Base-by-base conservation (phyloP, 73 alveolate species). In the Paramecium octaurelia region DNA sequence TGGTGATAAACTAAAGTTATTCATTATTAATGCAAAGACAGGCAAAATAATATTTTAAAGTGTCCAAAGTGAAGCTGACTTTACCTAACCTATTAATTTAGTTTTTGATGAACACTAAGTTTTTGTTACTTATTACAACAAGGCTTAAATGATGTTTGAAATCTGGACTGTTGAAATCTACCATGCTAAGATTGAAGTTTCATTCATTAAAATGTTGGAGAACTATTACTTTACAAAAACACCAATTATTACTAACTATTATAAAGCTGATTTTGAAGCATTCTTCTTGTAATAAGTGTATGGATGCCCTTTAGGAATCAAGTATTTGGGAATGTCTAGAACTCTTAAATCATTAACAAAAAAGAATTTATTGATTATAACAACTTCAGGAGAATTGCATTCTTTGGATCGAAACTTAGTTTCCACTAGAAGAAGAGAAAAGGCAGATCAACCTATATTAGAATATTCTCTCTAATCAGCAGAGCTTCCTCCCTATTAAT, bases 101-200 rank as follows among this genome's bases (percentile, higher is more conserved):
- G 40, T 89, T 35, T 89, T 42, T 46, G 94, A 89, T 71, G 94
- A 89, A 71, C 86, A 89, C 16, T 64, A 83, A 44, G 84, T 89
- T 12, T 89, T 89, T 42, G 94, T 89, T 8, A 70, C 85, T 40
- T 89, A 89, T 73, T 89, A 89, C 44, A 89, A 89, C 10, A 77
- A 77, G 11, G 44, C 54, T 29, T 44, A 70, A 43, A 46, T 83
- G 71, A 89, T 89, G 58, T 89, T 21, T 71, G 58, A 89, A 89
- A 89, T 89, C 7, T 89, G 94, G 94, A 71, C 91, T 21, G 85
- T 89, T 14, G 94, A 89, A 71, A 77, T 89, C 14, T 89, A 70
- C 60, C 88, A 77, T 89, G 76, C 86, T 8, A 89, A 89, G 42
- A 89, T 89, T 43, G 94, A 89, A 46, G 71, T 69, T 11, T 29